phyloP scores from a whole-genome alignment of 176 grass and related monocot species.

The Saccharum officinarum region DNA sequence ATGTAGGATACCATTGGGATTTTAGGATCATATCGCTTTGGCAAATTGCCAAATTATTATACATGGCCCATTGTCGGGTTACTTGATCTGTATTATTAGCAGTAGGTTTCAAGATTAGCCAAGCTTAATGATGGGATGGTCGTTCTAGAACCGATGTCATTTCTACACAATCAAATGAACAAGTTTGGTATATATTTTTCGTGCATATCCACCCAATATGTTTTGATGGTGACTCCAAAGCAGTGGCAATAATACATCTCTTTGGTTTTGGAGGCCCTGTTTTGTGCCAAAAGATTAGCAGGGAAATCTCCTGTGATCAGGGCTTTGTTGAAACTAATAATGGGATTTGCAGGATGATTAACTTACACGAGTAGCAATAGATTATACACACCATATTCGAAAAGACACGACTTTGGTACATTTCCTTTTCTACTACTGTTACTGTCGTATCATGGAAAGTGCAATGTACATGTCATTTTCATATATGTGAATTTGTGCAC shows the following conservation, averaged over 20 bases:
- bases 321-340: constrained; percentile 31
- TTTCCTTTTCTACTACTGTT: constrained; percentile 2
- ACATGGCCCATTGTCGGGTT: not conserved
- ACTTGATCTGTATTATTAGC: constrained; percentile 17
- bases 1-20: no score
- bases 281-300: constrained; percentile 5
- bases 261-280: not conserved
- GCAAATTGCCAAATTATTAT: no score
- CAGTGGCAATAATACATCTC: not conserved
- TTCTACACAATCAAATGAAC: not conserved
- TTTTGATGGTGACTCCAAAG: constrained; percentile 30
- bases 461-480: constrained; percentile 21
- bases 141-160: constrained; percentile 10
- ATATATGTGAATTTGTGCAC: constrained; percentile 7
- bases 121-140: not conserved
- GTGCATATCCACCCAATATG: not conserved
- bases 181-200: not conserved
- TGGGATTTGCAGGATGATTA: constrained; percentile 36
- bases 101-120: constrained; percentile 17
- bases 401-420: constrained; percentile 17
- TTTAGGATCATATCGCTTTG: no score
- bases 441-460: constrained; percentile 17
- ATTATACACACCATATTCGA: constrained; percentile 20
- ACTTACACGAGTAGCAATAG: constrained; percentile 46
- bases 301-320: constrained; percentile 26